These are phyloP conservation scores for Mucor lusitanicus DNA, from an alignment of 371 early-diverging fungal genomes.

Conservation along the genomic window DNA sequence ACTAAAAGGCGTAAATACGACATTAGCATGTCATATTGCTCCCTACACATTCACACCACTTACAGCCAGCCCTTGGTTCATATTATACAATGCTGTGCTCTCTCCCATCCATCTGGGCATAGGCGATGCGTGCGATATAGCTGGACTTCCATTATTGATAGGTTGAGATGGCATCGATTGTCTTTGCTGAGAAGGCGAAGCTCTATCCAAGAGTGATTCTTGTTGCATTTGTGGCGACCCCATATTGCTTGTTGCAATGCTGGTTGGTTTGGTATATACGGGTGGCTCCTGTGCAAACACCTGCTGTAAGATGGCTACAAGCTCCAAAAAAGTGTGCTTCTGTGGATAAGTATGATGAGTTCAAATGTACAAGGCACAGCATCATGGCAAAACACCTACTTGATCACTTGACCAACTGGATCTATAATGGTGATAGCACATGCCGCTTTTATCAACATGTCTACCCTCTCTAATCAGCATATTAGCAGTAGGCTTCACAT, in stretches of 20 bases:
- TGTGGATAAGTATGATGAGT: conserved; percentile 12
- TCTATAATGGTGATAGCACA: conserved; percentile 84
- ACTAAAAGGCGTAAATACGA: conserved; percentile 8
- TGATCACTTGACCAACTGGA: conserved; percentile 54
- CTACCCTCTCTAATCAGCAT: conserved; percentile 85
- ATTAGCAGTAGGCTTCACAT: conserved; percentile 84
- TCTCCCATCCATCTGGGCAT: conserved; percentile 35
- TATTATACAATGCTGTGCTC: conserved; percentile 46
- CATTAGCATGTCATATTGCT: background rate
- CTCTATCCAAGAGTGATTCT: conserved; percentile 22
- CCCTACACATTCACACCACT: background rate
- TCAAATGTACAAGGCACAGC: background rate
- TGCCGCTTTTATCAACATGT: conserved; percentile 84
- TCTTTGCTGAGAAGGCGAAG: conserved; percentile 24
- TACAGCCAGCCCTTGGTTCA: conserved; percentile 45
- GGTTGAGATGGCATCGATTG: conserved; percentile 26
- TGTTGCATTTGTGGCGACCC: conserved; percentile 27
- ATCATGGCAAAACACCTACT: conserved; percentile 5
- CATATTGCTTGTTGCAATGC: conserved; percentile 14
- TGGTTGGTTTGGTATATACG: conserved; percentile 70
- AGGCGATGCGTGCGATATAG: conserved; percentile 18
- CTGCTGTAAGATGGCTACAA: conserved; percentile 69
- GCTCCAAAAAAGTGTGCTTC: conserved; percentile 64
- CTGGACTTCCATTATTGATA: conserved; percentile 31
- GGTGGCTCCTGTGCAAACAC: conserved; percentile 81